Base-by-base conservation (phyloP, 768 basidiomycete genomes). In the Lentinula detonsa region DNA sequence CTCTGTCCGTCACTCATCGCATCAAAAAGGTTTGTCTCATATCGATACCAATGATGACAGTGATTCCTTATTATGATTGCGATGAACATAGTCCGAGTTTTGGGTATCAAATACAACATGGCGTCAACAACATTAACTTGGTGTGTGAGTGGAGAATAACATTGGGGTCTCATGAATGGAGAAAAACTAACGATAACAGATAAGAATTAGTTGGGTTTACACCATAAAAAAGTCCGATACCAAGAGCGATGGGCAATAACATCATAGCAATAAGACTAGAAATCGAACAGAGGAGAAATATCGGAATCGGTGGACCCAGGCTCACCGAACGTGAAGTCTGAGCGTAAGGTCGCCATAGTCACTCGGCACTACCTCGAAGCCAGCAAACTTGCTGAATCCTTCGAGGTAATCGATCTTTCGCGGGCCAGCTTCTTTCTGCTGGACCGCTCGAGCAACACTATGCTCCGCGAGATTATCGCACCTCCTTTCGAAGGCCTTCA, bases 271-370 rank as follows among this genome's bases (percentile, higher is more conserved):
- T 15, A 16, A 43, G 39, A n/a, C 18, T 4, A 35, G 23, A 21
- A 42, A 7, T 23, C 28, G 18, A 37, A n/a, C 9, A 13, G 9
- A 34, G 53, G 18, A n/a, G 18, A 53, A 35, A n/a, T 23, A 39
- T 18, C 10, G 39, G 21, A 43, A 6, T n/a, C 10, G 18, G 21
- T 48, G 15, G 46, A 48, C 23, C 37, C 8, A 16, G 18, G 46
- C 35, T 59, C 57, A 48, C n/a, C 48, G 40, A 39, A 59, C 57
- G 34, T 59, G 57, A 46, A 59, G 55, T 39, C 55, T 40, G 13
- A 57, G 35, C n/a, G 39, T 43, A 2, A 21, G 23, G 4, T 8
- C 37, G 37, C 37, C 13, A 13, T 11, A 5, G 5, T 57, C 40
- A 4, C 34, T 53, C 16, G 31, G 4, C 7, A 13, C 45, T 7